phyloP scores from a whole-genome alignment of 352 stramenopile genomes.

The Globisporangium alternatum region DNA sequence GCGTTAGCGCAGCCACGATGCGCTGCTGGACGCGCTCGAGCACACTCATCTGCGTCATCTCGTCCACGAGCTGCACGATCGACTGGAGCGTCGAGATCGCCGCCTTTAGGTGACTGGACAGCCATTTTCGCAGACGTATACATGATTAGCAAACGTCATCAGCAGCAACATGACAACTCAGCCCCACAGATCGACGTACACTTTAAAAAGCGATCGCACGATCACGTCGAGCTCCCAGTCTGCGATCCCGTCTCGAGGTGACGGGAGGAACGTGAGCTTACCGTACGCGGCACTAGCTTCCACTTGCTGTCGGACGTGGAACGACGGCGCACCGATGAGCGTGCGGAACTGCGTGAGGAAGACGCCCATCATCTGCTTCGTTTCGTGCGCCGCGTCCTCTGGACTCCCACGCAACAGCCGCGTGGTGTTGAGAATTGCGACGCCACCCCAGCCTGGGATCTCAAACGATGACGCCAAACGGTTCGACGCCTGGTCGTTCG shows the following conservation, averaged over 20 bases:
- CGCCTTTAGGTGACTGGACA: constrained; percentile 43
- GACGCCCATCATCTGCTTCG: constrained; percentile 62
- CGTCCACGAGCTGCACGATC: constrained; percentile 62
- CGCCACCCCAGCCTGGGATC: constrained; percentile 65
- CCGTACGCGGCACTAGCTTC: constrained; percentile 14
- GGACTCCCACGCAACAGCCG: not conserved
- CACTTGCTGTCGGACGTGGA: constrained; percentile 35
- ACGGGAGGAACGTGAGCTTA: constrained; percentile 46
- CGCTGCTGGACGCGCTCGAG: constrained; percentile 55
- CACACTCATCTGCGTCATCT: constrained; percentile 74
- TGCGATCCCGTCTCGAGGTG: constrained; percentile 43
- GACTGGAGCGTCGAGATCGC: constrained; percentile 70
- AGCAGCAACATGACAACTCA: not conserved
- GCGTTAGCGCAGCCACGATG: constrained; percentile 43
- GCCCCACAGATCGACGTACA: constrained; percentile 20
- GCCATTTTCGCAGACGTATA: not conserved
- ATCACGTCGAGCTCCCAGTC: constrained; percentile 76
- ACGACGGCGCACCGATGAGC: constrained; percentile 57
- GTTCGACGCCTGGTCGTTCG: constrained; percentile 7
- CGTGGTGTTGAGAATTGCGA: constrained; percentile 53
- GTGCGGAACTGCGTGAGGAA: constrained; percentile 66
- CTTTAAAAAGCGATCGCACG: constrained; percentile 38
- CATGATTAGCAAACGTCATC: not conserved
- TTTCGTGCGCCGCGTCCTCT: constrained; percentile 16
- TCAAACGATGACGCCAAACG: constrained; percentile 53